Evolutionary conservation across 179 eudicot genomes (phyloP), one percentile per base, ranked within the genome.

Genomic region (Beta lomatogona): DNA sequence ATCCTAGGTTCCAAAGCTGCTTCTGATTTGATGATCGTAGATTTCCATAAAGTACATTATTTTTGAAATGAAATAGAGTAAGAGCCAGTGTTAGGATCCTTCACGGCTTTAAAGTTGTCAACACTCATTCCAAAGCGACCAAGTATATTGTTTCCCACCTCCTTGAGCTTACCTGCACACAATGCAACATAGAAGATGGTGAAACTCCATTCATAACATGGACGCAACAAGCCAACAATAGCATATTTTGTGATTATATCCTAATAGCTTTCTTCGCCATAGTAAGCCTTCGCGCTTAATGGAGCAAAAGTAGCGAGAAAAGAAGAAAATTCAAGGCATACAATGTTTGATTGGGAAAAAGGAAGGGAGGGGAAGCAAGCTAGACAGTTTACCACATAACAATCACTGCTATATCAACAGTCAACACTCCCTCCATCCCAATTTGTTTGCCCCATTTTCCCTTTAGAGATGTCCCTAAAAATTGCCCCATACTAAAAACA

Each of bases 101-200:
- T 83, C 25, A 97, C 95, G 6, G 97, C 91, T 91, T 97, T 94
- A 83, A 97, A 97, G 88, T 97, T 97, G 93, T 97, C 97, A 0
- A 90, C 83, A 76, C 98, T 97, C 99, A 93, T 94, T 75, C 99
- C 99, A 87, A 97, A 93, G 54, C 93, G 91, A 60, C 98, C 99
- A 77, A 97, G 86, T 81, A 97, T 45, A 28, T 90, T 87, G 87
- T 97, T 94, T 13, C 98, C 99, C 93, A 97, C 83, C 16, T 93
- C 99, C 79, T 94, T 97, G 63, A 94, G 77, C 82, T 97, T 97
- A 31, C 92, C 99, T 94, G 95, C 73, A 76, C 83, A 78, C 21
- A 19, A 48, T 68, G 65, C 19, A 71, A 67, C 61, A 71, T 8
- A 54, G 52, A 71, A 58, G 55, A 48, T 73, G 21, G 61, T 54